Base-by-base conservation (phyloP, 352 stramenopile species). In the Pythium periplocum region DNA sequence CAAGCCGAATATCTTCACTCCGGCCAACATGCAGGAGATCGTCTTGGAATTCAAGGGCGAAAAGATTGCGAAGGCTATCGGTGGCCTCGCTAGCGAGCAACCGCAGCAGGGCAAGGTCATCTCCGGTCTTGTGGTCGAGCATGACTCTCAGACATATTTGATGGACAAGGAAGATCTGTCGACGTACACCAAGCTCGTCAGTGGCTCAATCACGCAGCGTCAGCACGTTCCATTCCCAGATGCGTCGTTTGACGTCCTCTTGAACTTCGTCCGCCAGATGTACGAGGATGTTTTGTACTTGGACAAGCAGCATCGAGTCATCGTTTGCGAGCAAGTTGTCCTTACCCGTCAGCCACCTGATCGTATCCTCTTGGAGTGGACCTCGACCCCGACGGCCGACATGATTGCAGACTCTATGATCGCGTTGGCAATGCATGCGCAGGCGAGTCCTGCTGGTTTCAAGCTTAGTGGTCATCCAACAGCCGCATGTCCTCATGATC, bases 381-480 rank as follows among this genome's bases (percentile, higher is more conserved):
- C 89, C 30, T 92, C 93, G 7, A 92, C 87, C 38, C 91, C 95
- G n/a, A 96, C 88, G 3, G 90, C 87, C 5, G 96, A 99, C 63
- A 94, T 98, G 64, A 93, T 98, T 53, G 96, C 95, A 17, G 96
- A 99, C 78, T 97, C 93, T 12, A 75, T 98, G n/a, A 93, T 98
- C 40, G 92, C 90, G 12, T 69, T 98, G 9, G 81, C 96, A n/a
- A 97, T 98, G 88, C 94, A 98, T 58, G 86, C 82, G 2, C 78
- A 93, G 56, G 83, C 86, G 45, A 91, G 83, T 55, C 80, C 78
- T 4, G 82, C 80, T 30, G 85, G 78, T 42, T 92, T 94, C 59
- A 92, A 95, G 64, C 55, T 93, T 30, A 87, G 78, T 57, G 66
- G 70, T 6, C 79, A 93, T 53, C 78, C 79, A 17, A 87, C 66